Percentiles rank a stretch among this genome's conserved stretches.
These are phyloP conservation scores for Boletus semigastroideus DNA, from an alignment of 1,284 basidiomycete genomes.

Conservation along the genomic window DNA sequence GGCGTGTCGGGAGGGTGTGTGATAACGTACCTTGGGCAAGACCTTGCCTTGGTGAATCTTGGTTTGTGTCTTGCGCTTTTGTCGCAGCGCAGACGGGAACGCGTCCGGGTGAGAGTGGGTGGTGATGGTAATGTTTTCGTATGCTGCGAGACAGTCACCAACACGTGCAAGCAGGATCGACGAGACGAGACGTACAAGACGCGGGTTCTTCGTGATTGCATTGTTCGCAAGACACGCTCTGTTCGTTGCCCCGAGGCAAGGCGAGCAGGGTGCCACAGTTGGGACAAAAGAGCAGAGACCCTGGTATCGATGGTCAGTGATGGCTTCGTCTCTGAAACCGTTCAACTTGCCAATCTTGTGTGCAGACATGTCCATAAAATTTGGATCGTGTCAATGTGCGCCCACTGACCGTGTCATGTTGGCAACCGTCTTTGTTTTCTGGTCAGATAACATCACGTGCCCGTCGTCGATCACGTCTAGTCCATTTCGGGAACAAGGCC, in stretches of 20 bases:
- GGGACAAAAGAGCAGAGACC: slow-evolving; percentile 92
- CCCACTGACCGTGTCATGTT: slow-evolving; percentile 14
- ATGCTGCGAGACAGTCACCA: slow-evolving; percentile 55
- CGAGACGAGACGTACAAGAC: slow-evolving; percentile 62
- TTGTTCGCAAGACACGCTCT: slow-evolving; percentile 81
- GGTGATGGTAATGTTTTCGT: slow-evolving; percentile 88
- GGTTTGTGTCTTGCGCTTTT: slow-evolving; percentile 91
- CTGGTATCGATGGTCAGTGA: slow-evolving; percentile 38
- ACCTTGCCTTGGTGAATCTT: slow-evolving; percentile 77
- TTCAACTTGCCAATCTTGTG: slow-evolving; percentile 30
- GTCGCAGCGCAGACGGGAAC: slow-evolving; percentile 87
- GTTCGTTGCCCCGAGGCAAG: slow-evolving; percentile 78
- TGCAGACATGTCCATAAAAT: slow-evolving; percentile 14
- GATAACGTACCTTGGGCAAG: slow-evolving; percentile 58
- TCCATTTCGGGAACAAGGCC: slow-evolving; percentile 15
- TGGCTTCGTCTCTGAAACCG: not conserved
- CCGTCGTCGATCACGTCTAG: slow-evolving; percentile 11
- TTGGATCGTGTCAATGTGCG: slow-evolving; percentile 7
- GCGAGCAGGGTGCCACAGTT: slow-evolving; percentile 89
- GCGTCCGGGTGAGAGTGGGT: slow-evolving; percentile 92
- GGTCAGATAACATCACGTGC: slow-evolving; percentile 15
- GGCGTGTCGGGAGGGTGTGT: not conserved
- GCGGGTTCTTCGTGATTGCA: slow-evolving; percentile 87
- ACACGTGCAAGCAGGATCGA: not conserved
- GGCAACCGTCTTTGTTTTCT: slow-evolving; percentile 10